Conservation (phyloP, 2,329 filamentous ascomycete species). For the Aspergillus tanneri region DNA sequence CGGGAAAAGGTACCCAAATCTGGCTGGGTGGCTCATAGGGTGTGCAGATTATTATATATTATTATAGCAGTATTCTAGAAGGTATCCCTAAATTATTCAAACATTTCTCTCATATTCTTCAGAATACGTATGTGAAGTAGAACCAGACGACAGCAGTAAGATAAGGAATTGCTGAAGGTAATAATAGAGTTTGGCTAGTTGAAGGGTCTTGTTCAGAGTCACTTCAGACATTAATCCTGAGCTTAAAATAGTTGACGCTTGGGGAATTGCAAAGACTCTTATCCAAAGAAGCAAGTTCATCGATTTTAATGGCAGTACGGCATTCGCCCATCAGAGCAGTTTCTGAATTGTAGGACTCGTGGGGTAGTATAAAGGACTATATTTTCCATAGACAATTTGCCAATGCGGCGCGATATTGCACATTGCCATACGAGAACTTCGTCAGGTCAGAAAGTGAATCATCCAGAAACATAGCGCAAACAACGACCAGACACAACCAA, state of each 20-base stretch:
- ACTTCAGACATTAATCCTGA: background rate
- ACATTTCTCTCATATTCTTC: background rate
- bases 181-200: too few relatives aligned
- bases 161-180: too few relatives aligned
- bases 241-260: too few relatives aligned
- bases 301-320: too few relatives aligned
- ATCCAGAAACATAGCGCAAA: constrained; percentile 13
- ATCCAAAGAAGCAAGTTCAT: too few relatives aligned
- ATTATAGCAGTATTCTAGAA: too few relatives aligned
- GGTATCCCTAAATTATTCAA: background rate
- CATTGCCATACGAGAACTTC: background rate
- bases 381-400: background rate
- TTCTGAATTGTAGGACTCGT: background rate
- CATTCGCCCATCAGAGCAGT: background rate
- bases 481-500: constrained; percentile 16
- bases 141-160: background rate
- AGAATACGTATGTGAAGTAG: background rate
- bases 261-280: too few relatives aligned
- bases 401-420: background rate
- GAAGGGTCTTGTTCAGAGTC: background rate
- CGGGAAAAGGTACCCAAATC: too few relatives aligned
- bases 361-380: background rate
- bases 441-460: constrained; percentile 10
- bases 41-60: too few relatives aligned
- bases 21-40: too few relatives aligned